Evolutionary conservation across 2,329 filamentous ascomycete species (phyloP).

Genomic region (Nannizzia gypsea): DNA sequence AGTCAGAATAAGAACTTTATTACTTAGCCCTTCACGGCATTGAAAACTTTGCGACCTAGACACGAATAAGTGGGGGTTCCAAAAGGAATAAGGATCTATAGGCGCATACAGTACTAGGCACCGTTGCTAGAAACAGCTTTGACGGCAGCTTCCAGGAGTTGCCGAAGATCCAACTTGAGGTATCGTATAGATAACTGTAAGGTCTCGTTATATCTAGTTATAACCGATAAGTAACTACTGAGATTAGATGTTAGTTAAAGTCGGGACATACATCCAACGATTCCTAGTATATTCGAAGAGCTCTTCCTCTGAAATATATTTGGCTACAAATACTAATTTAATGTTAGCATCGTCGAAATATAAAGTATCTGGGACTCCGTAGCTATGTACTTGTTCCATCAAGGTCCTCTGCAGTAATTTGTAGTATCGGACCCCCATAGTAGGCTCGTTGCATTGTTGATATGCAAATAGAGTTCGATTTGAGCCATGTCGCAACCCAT

Average conservation of each 20-base stretch:
- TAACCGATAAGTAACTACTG: constrained; percentile 20
- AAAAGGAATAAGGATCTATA: too few relatives aligned
- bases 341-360: neutral
- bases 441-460: neutral
- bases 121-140: constrained; percentile 22
- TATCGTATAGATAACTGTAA: neutral
- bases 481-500: too few relatives aligned
- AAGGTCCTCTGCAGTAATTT: neutral
- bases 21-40: constrained; percentile 23
- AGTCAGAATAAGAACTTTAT: constrained; percentile 26
- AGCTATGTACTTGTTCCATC: neutral
- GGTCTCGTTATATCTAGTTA: constrained; percentile 18
- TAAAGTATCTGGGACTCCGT: neutral
- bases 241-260: constrained; percentile 14
- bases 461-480: neutral
- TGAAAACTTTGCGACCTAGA: constrained; percentile 23
- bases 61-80: constrained; percentile 14
- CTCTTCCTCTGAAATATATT: constrained; percentile 16
- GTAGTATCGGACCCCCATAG: neutral
- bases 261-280: constrained; percentile 18
- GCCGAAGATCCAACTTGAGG: neutral
- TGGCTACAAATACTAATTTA: neutral
- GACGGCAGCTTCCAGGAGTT: constrained; percentile 18
- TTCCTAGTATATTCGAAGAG: constrained; percentile 19
- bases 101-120: constrained; percentile 26